Conservation (phyloP, 768 basidiomycete genomes). For the Mycena capillaripes region DNA sequence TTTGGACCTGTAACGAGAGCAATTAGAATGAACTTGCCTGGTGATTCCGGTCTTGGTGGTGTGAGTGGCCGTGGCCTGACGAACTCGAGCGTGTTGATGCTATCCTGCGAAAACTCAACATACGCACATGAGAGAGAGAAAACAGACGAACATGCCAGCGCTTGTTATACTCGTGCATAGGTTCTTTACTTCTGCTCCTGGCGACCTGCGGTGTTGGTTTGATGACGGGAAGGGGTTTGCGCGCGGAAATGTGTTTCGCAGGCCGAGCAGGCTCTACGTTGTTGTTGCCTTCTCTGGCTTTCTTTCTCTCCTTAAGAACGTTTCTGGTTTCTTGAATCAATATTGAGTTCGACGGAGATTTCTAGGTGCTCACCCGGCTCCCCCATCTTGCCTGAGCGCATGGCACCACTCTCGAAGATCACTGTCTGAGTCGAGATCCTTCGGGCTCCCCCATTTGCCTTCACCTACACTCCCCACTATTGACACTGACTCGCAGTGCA, state of each 20-base stretch:
- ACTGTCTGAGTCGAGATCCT: slow-evolving; percentile 55
- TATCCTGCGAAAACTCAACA: background rate
- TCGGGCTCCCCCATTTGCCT: slow-evolving; percentile 65
- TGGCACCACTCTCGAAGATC: slow-evolving; percentile 66
- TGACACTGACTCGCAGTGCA: slow-evolving; percentile 65
- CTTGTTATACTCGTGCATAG: slow-evolving; percentile 3
- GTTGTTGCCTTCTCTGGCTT: slow-evolving; percentile 39
- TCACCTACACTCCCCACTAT: slow-evolving; percentile 61
- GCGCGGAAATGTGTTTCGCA: slow-evolving; percentile 7
- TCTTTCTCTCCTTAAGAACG: slow-evolving; percentile 61
- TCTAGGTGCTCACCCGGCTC: slow-evolving; percentile 67
- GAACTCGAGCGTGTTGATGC: background rate
- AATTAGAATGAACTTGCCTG: slow-evolving; percentile 5
- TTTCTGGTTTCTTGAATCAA: slow-evolving; percentile 47
- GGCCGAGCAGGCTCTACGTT: slow-evolving; percentile 15
- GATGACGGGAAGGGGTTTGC: background rate
- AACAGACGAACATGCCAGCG: slow-evolving; percentile 18
- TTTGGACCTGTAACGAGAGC: background rate
- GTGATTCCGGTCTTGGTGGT: background rate
- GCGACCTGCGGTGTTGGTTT: slow-evolving; percentile 11
- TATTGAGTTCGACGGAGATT: background rate
- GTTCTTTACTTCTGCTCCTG: background rate
- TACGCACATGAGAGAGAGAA: background rate
- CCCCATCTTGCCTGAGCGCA: slow-evolving; percentile 69
- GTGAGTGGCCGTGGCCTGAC: slow-evolving; percentile 3